Conservation (phyloP, 257 asterid genomes). For the Catharanthus roseus region DNA sequence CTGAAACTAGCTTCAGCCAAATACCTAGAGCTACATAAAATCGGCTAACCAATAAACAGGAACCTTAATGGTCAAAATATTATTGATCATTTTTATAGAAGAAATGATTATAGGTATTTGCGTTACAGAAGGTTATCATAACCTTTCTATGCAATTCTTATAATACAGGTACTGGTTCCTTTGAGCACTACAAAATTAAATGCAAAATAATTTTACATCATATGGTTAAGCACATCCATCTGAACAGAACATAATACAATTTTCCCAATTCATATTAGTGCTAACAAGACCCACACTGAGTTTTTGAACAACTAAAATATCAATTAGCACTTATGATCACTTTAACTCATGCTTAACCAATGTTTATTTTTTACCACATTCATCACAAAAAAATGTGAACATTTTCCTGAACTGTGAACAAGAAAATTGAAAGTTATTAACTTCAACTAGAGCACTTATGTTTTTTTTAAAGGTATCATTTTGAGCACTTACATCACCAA, state of each 20-base stretch:
- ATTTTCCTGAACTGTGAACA: too few species aligned
- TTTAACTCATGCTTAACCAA: not conserved
- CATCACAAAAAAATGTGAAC: not conserved
- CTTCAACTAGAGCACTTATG: too few species aligned
- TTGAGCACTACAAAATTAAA: not conserved
- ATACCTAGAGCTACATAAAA: not conserved
- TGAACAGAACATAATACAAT: not conserved
- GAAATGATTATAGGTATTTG: not conserved
- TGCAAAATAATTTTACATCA: not conserved
- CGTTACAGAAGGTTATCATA: not conserved
- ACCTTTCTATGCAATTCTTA: not conserved
- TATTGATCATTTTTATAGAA: not conserved
- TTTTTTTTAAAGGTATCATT: too few species aligned
- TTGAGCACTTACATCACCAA: not conserved
- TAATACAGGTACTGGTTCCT: not conserved
- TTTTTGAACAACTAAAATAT: too few species aligned
- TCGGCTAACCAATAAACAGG: not conserved
- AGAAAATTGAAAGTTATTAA: too few species aligned
- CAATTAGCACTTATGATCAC: not conserved
- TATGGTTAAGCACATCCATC: not conserved
- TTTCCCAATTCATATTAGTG: not conserved
- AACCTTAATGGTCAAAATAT: not conserved
- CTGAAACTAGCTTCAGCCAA: too few species aligned
- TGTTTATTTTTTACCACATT: not conserved
- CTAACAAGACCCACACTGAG: not conserved